These are phyloP conservation scores for Sporothrix dimorphospora DNA, from an alignment of 2,329 filamentous ascomycete genomes.

Conservation along the genomic window DNA sequence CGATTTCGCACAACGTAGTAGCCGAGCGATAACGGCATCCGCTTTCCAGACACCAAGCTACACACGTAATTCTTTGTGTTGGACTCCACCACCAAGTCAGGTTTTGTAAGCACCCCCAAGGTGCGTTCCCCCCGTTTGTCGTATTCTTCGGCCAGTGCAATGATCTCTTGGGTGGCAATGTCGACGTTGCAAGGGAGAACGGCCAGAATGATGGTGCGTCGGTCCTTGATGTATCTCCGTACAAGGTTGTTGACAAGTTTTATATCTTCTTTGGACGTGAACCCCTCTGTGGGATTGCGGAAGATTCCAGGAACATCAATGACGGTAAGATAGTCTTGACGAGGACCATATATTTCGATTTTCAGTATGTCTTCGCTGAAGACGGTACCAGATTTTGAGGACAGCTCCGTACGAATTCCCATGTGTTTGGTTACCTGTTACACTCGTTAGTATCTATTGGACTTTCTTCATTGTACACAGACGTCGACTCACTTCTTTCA, in stretches of 20 bases:
- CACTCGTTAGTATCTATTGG: background rate
- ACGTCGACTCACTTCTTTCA: background rate
- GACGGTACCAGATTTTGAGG: background rate
- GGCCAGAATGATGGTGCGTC: background rate
- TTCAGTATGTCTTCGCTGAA: background rate
- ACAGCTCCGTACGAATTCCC: background rate
- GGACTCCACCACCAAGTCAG: background rate
- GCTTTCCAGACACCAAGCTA: background rate
- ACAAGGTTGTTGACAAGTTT: background rate
- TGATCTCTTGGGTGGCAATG: constrained; percentile 17
- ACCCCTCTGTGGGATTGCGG: background rate
- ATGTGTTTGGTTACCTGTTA: background rate
- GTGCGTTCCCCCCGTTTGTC: constrained; percentile 2
- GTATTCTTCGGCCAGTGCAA: constrained; percentile 5
- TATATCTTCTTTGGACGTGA: background rate
- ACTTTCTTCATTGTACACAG: background rate
- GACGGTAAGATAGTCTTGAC: background rate
- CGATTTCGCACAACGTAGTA: background rate
- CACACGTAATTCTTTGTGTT: background rate
- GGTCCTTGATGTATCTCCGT: background rate
- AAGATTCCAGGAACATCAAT: constrained; percentile 13
- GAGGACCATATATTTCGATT: background rate
- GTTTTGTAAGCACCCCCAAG: background rate
- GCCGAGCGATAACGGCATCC: background rate
- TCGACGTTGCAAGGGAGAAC: constrained; percentile 11